Evolutionary conservation across 2,329 filamentous ascomycete species (phyloP).

Genomic region (Epicoccum nigrum): DNA sequence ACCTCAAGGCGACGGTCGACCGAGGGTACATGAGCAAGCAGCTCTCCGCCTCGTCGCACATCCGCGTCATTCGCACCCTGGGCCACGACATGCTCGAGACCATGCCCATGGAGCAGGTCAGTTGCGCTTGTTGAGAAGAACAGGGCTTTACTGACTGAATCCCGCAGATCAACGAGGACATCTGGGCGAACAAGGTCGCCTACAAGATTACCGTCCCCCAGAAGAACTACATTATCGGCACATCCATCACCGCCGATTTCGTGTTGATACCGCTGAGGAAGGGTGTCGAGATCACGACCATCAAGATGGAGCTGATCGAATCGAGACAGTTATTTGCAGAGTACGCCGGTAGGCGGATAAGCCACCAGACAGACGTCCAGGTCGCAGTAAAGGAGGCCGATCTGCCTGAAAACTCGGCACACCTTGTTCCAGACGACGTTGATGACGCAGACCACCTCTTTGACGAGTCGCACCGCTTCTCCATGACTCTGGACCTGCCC

Average conservation of each 20-base stretch:
- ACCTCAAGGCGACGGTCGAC: constrained; percentile 86
- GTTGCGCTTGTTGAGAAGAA: background rate
- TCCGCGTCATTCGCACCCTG: constrained; percentile 56
- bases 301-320: constrained; percentile 82
- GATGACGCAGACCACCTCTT: constrained; percentile 45
- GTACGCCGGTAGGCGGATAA: constrained; percentile 49
- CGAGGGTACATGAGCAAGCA: constrained; percentile 89
- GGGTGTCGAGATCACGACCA: constrained; percentile 81
- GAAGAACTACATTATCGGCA: constrained; percentile 93
- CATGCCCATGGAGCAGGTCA: constrained; percentile 49
- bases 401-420: constrained; percentile 44
- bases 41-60: constrained; percentile 74
- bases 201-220: constrained; percentile 93
- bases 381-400: constrained; percentile 43
- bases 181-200: constrained; percentile 97
- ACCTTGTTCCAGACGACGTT: constrained; percentile 34
- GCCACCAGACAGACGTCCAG: constrained; percentile 38
- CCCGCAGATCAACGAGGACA: constrained; percentile 78
- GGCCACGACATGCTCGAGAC: constrained; percentile 73
- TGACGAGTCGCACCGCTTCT: constrained; percentile 66
- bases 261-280: constrained; percentile 87
- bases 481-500: constrained; percentile 70
- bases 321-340: constrained; percentile 49
- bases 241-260: constrained; percentile 82
- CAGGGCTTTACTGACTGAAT: background rate